Conservation (phyloP, 306 rosid species). For the Sphenostylis stenocarpa region DNA sequence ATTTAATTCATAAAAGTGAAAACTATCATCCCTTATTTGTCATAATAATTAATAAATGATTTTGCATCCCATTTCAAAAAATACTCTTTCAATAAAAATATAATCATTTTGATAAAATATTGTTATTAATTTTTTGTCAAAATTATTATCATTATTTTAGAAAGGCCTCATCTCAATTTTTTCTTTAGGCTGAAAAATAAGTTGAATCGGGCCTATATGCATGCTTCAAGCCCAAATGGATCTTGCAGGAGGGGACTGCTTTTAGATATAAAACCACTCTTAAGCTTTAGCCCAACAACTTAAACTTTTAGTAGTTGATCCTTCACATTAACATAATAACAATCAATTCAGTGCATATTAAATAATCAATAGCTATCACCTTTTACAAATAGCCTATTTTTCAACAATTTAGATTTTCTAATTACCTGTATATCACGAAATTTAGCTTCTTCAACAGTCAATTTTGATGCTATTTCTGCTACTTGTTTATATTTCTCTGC, state of each 20-base stretch:
- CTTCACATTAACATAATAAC: neutral
- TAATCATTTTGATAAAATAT: too few relatives aligned
- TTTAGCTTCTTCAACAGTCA: slow-evolving; percentile 88
- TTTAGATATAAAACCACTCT: slow-evolving; percentile 4
- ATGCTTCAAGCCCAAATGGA: neutral
- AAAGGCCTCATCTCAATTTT: neutral
- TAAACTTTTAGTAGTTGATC: slow-evolving; percentile 2
- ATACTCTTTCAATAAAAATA: too few relatives aligned
- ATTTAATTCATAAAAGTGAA: neutral
- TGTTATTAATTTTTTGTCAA: neutral
- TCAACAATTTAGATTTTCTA: slow-evolving; percentile 20
- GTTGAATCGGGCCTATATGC: neutral
- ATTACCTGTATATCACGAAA: slow-evolving; percentile 90
- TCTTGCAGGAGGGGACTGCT: neutral
- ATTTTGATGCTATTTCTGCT: slow-evolving; percentile 84
- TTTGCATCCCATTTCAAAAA: neutral
- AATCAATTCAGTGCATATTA: neutral
- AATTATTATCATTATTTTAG: neutral
- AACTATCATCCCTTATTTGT: neutral
- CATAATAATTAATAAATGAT: neutral
- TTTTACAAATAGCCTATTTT: slow-evolving; percentile 10
- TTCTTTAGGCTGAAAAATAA: neutral
- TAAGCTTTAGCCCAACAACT: neutral
- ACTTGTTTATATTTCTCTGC: slow-evolving; percentile 96
- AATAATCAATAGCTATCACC: slow-evolving; percentile 21